A percentile compares a stretch with the other conserved stretches of the same genome.
Evolutionary conservation across 2,329 filamentous ascomycete species (phyloP).

Genomic region (Fusarium chlamydosporum): DNA sequence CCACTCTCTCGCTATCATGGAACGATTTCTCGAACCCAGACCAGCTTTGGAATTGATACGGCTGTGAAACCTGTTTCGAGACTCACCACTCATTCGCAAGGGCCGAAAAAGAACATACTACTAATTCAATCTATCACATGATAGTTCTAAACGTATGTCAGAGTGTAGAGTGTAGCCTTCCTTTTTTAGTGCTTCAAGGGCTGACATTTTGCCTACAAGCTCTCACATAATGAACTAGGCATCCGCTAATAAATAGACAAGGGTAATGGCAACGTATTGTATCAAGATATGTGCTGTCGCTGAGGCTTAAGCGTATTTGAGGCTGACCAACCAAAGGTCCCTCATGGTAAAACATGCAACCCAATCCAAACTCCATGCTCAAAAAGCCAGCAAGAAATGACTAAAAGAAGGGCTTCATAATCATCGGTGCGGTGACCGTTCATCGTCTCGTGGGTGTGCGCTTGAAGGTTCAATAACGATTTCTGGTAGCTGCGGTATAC

Average conservation of each 20-base stretch:
- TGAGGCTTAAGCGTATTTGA: slow-evolving; percentile 10
- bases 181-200: not conserved
- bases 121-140: slow-evolving; percentile 3
- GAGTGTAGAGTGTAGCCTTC: not conserved
- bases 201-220: slow-evolving; percentile 3
- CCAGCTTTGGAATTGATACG: slow-evolving; percentile 13
- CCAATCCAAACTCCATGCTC: slow-evolving; percentile 49
- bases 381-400: slow-evolving; percentile 2
- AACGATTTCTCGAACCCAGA: slow-evolving; percentile 18
- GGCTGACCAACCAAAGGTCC: not conserved
- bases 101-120: slow-evolving; percentile 2
- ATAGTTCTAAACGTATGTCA: not conserved
- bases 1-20: slow-evolving; percentile 29
- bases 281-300: slow-evolving; percentile 8
- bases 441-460: slow-evolving; percentile 47
- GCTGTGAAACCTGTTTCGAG: slow-evolving; percentile 1
- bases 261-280: slow-evolving; percentile 11
- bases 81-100: slow-evolving; percentile 5
- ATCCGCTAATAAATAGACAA: slow-evolving; percentile 9
- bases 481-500: slow-evolving; percentile 65
- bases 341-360: slow-evolving; percentile 24
- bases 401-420: slow-evolving; percentile 20
- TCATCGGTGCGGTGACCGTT: slow-evolving; percentile 37
- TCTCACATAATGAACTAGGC: slow-evolving; percentile 12
- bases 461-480: slow-evolving; percentile 71